Base-by-base conservation (phyloP, 140 eudicot genomes). In the Oenanthe javanica region DNA sequence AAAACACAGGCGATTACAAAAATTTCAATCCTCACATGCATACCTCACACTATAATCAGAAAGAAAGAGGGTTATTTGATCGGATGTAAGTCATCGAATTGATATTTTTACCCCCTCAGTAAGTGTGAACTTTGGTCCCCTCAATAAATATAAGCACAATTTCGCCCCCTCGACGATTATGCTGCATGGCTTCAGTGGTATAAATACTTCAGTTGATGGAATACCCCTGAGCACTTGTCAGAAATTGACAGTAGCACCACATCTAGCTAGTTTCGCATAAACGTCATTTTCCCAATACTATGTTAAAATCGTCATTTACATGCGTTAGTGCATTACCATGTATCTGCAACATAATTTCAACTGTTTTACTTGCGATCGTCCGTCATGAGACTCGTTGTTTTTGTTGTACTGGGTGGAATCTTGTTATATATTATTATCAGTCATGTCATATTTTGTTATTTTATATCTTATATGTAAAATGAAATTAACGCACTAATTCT, bases 201-300 rank as follows among this genome's bases (percentile, higher is more conserved):
- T 6, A 77, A 5, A 51, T 77, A 25, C 79, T n/a, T 36, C 66
- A 31, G 25, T 52, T 5, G 50, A 13, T 38, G 49, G 25, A 52
- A 52, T 13, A 25, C 31, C 31, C 31, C 31, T 31, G 31, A 31
- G 31, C 31, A 5, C 42, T 51, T 63, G 19, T 72, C 69, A 61
- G 49, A 72, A 31, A 13, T 72, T 72, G 77, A 43, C 52, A 43
- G 77, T 72, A 16, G 51, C 36, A 18, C 77, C 77, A 43, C 52
- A 40, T 72, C 50, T 43, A n/a, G n/a, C n/a, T n/a, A 10, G 14
- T 19, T 72, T 6, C 19, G 49, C 77, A 0, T 72, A 21, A 72
- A 21, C 52, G 9, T 43, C 36, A 9, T n/a, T 18, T 43, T n/a
- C 16, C 47, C n/a, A 43, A 31, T 2, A 46, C 14, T n/a, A 18